Evolutionary conservation across 768 basidiomycete genomes (phyloP), one percentile per base, ranked within the genome.

Genomic region (Lepiota brunneoincarnata): DNA sequence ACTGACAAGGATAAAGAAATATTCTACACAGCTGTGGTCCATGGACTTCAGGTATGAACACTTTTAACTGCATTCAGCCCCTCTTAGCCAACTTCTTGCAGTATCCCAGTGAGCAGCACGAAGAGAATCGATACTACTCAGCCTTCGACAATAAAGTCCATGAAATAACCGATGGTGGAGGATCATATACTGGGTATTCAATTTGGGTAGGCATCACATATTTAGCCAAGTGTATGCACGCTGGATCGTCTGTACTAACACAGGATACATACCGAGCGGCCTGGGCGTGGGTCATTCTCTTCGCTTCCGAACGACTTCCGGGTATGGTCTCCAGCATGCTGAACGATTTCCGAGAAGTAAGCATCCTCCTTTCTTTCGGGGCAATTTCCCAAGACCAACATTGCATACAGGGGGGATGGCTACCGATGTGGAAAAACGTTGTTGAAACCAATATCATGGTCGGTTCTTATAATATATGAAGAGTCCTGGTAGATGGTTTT

Each of bases 361-460:
- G 54, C 18, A 36, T n/a, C 35, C 37, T 9, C 31, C 31, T 50
- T 20, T 17, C 34, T 11, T 12, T 11, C 7, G 24, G 4, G 21
- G 20, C 2, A 14, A 4, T 12, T 49, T 11, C 18, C 18, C 20
- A 7, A n/a, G 35, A 49, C 20, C 9, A 55, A 18, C 3, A 12
- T 34, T n/a, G 10, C 18, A 5, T 28, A 1, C 24, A 79, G 82
- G 80, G 87, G 10, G 90, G 91, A 2, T 89, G 89, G 87, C 68
- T 92, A 28, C 91, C 90, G 0, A 91, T 91, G 89, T 92, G 90
- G 90, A 91, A 91, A 70, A 91, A 92, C 56, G 78, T 91, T 10
- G 80, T 87, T 75, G 87, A 92, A 63, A 91, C 89, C 1, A 92
- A 89, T 60, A 90, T 91, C 59, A 92, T 92, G 90, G 52, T 53